phyloP scores from a whole-genome alignment of 2,329 filamentous ascomycete genomes.

The Scleromitrula shiraiana region DNA sequence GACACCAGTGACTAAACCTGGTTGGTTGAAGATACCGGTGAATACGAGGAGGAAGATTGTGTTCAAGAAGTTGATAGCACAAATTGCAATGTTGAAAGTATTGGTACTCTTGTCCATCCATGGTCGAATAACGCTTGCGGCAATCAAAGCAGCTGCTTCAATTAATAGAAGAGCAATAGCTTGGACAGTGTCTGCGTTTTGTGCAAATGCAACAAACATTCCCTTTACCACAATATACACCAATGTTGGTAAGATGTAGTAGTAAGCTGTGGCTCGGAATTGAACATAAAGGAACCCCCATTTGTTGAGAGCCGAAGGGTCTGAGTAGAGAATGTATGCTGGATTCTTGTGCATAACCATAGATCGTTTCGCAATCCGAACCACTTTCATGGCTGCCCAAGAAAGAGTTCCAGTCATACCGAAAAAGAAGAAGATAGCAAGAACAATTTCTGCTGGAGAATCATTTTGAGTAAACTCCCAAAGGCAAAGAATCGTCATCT shows the following conservation, averaged over 20 bases:
- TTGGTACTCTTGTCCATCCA: slow-evolving; percentile 99
- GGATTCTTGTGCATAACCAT: slow-evolving; percentile 91
- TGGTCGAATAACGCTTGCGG: slow-evolving; percentile 70
- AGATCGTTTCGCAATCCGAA: slow-evolving; percentile 79
- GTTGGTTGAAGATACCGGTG: slow-evolving; percentile 77
- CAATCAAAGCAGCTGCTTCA: slow-evolving; percentile 71
- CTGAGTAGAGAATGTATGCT: slow-evolving; percentile 93
- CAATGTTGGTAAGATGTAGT: slow-evolving; percentile 79
- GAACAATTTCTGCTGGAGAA: slow-evolving; percentile 75
- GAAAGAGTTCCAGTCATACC: slow-evolving; percentile 68
- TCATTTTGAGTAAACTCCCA: slow-evolving; percentile 89
- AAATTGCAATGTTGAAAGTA: slow-evolving; percentile 90
- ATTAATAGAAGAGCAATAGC: slow-evolving; percentile 77
- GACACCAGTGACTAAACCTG: slow-evolving; percentile 73
- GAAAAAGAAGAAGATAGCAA: slow-evolving; percentile 84
- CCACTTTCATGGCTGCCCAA: slow-evolving; percentile 87
- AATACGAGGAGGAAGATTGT: slow-evolving; percentile 84
- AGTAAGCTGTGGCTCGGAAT: slow-evolving; percentile 92
- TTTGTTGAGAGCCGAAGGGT: slow-evolving; percentile 89
- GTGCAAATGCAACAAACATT: slow-evolving; percentile 78
- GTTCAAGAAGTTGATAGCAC: slow-evolving; percentile 83
- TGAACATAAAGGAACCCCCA: slow-evolving; percentile 98
- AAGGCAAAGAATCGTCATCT: slow-evolving; percentile 81
- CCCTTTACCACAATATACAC: slow-evolving; percentile 77
- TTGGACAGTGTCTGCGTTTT: slow-evolving; percentile 63